These are phyloP conservation scores for Simmondsia chinensis DNA, from an alignment of 148 eudicot genomes.

Conservation along the genomic window DNA sequence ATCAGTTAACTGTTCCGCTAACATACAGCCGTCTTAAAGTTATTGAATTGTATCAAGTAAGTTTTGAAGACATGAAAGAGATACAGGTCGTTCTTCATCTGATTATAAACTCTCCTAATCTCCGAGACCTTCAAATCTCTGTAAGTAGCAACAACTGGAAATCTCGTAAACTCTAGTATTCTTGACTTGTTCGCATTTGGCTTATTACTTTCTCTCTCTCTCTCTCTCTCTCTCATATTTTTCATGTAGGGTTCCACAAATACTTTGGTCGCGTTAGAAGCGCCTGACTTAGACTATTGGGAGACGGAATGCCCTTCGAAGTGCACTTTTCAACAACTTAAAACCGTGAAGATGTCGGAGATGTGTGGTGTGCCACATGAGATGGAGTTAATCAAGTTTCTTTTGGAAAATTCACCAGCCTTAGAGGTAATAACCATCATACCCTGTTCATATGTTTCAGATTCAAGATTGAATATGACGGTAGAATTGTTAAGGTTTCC, in stretches of 20 bases:
- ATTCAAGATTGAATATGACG: slow-evolving; percentile 49
- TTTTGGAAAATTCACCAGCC: slow-evolving; percentile 54
- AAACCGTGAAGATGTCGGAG: slow-evolving; percentile 64
- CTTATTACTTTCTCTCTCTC: slow-evolving; percentile 2
- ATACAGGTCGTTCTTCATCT: slow-evolving; percentile 71
- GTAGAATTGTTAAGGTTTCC: slow-evolving; percentile 61
- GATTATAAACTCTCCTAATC: slow-evolving; percentile 64
- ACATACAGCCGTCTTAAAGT: slow-evolving; percentile 44
- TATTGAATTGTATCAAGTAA: slow-evolving; percentile 74
- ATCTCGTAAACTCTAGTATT: not conserved
- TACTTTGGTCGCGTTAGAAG: slow-evolving; percentile 30
- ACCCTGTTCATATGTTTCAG: slow-evolving; percentile 48
- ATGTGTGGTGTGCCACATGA: slow-evolving; percentile 66
- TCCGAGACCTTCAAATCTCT: slow-evolving; percentile 79
- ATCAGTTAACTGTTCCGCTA: slow-evolving; percentile 29
- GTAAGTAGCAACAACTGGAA: slow-evolving; percentile 36
- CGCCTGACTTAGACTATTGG: slow-evolving; percentile 60
- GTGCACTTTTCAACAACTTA: slow-evolving; percentile 43
- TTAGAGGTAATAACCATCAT: slow-evolving; percentile 51
- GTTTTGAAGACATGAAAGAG: slow-evolving; percentile 89
- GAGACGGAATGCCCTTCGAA: slow-evolving; percentile 35
- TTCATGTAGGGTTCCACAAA: slow-evolving; percentile 64
- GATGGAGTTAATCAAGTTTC: slow-evolving; percentile 65
- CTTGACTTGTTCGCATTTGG: not conserved
- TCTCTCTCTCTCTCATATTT: slow-evolving; percentile 3